Conservation (phyloP, 176 grass and related monocot genomes). For the maize (Zea mays) region DNA sequence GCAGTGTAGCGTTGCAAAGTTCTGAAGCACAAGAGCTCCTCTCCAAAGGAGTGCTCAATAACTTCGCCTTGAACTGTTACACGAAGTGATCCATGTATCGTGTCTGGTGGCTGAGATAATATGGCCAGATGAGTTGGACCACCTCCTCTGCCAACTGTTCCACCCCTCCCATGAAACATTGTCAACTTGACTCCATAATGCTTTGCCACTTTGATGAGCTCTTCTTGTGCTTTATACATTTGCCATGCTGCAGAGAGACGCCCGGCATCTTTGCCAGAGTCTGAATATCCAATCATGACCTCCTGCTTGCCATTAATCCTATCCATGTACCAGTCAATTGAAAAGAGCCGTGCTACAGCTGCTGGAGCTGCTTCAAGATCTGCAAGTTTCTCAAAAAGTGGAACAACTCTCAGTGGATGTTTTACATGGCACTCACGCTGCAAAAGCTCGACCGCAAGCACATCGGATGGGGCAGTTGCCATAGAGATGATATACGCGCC, state of each 20-base stretch:
- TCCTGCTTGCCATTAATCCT: slow-evolving; percentile 95
- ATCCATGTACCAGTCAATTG: slow-evolving; percentile 92
- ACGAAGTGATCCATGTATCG: slow-evolving; percentile 85
- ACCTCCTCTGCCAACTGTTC: slow-evolving; percentile 94
- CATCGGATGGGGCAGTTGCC: slow-evolving; percentile 97
- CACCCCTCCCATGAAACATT: slow-evolving; percentile 98
- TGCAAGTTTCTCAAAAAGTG: slow-evolving; percentile 94
- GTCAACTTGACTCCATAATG: slow-evolving; percentile 92
- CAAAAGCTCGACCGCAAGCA: slow-evolving; percentile 89
- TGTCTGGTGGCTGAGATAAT: slow-evolving; percentile 94
- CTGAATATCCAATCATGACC: slow-evolving; percentile 99
- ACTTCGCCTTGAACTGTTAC: slow-evolving; percentile 98
- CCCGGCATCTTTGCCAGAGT: slow-evolving; percentile 97
- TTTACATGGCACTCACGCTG: slow-evolving; percentile 84
- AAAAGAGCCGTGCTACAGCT: slow-evolving; percentile 79
- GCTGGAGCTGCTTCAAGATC: slow-evolving; percentile 93
- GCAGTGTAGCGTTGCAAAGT: slow-evolving; percentile 94
- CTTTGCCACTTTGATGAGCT: slow-evolving; percentile 95
- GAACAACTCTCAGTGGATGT: slow-evolving; percentile 82
- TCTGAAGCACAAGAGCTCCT: slow-evolving; percentile 92
- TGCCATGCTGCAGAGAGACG: slow-evolving; percentile 97
- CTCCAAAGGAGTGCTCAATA: slow-evolving; percentile 94
- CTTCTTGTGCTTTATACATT: slow-evolving; percentile 96
- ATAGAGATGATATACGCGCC: slow-evolving; percentile 96
- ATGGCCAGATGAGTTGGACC: slow-evolving; percentile 97